Base-by-base conservation (phyloP, 352 stramenopile species). In the Phytophthora lateralis region DNA sequence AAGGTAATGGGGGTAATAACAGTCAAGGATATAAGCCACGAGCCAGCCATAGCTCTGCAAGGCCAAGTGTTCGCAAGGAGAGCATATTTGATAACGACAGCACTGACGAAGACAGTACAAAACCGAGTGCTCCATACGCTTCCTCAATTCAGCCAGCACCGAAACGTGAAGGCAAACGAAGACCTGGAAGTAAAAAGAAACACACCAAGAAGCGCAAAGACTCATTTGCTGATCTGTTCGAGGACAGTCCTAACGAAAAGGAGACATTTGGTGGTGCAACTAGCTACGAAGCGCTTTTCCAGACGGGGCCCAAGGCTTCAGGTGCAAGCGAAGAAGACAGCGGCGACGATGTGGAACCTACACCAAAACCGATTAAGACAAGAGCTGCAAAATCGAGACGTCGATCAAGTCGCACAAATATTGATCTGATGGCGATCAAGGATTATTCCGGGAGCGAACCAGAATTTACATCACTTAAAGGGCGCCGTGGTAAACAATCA, bases 181-280 rank as follows among this genome's bases (percentile, higher is more conserved):
- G 50, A 48, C 54, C 46, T 26, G 38, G n/a, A 27, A 76, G 48
- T 20, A 62, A 63, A 32, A 57, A 52, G n/a, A 76, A 73, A 21
- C 66, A 68, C 2, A 29, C 52, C 26, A 56, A 54, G 8, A 73
- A 75, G 21, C 80, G 77, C 11, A 77, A 75, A 47, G 80, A 91
- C 59, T 93, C 84, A 1, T 93, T 93, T 75, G 84, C 80, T 10
- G 74, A 73, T 61, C 44, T 93, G 39, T 93, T 93, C 63, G 84
- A 90, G 9, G 80, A 89, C 30, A 73, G 67, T 60, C 46, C 60
- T 18, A 69, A 38, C 4, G 62, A 78, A 42, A 58, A 49, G 0
- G 41, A 49, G 37, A 55, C 47, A 14, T 37, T 82, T 42, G 55
- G 67, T 14, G 66, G 71, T 9, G 56, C 60, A 17, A 68, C 55